These are phyloP conservation scores for Bryoerythrophyllum caledonicum DNA, from an alignment of 225 moss, liverwort and hornwort genomes.

Conservation along the genomic window DNA sequence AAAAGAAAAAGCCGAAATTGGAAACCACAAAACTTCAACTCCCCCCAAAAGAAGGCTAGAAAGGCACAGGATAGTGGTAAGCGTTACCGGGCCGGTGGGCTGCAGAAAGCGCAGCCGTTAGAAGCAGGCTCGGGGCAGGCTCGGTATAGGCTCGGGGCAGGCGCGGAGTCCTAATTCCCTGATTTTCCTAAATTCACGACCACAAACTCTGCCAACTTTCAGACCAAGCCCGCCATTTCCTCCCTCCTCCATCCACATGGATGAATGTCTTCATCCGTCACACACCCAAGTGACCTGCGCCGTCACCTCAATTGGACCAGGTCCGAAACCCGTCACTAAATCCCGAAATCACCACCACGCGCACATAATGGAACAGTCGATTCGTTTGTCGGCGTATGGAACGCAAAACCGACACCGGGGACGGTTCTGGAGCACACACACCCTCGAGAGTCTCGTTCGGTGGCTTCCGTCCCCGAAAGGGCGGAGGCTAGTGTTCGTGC, in stretches of 20 bases:
- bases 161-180: neutral
- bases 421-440: too few relatives aligned
- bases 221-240: neutral
- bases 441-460: too few relatives aligned
- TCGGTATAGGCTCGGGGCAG: too few relatives aligned
- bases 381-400: too few relatives aligned
- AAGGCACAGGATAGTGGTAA: too few relatives aligned
- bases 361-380: too few relatives aligned
- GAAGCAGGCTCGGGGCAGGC: neutral
- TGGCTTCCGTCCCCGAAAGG: neutral
- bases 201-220: conserved; percentile 4
- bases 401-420: too few relatives aligned
- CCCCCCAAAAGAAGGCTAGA: neutral
- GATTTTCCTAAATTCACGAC: neutral
- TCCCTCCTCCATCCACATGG: neutral
- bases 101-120: neutral
- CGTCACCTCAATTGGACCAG: too few relatives aligned
- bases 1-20: neutral
- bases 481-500: neutral
- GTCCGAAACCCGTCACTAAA: too few relatives aligned
- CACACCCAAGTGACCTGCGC: too few relatives aligned
- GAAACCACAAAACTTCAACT: neutral
- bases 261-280: too few relatives aligned
- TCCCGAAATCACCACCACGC: too few relatives aligned
- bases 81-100: neutral